Conservation (phyloP, 2,329 filamentous ascomycete genomes). For the Cladosporium sp. region DNA sequence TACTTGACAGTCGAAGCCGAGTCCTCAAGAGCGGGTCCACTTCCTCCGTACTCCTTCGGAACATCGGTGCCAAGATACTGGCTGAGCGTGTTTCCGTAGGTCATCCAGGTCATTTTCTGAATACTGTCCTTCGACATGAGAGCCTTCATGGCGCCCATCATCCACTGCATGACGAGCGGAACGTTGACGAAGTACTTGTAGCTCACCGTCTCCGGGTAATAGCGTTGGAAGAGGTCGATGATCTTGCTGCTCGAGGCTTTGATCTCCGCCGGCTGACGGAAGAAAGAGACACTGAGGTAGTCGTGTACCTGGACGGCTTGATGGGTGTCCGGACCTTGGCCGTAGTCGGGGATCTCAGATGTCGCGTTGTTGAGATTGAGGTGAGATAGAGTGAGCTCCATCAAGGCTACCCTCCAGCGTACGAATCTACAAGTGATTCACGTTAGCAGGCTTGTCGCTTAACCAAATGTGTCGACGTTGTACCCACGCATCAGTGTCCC, state of each 20-base stretch:
- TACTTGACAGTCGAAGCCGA: constrained; percentile 38
- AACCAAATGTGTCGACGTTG: neutral
- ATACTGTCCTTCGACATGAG: constrained; percentile 44
- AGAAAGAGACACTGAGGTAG: constrained; percentile 80
- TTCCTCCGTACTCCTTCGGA: constrained; percentile 74
- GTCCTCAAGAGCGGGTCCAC: constrained; percentile 48
- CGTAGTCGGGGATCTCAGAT: constrained; percentile 62
- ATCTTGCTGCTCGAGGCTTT: constrained; percentile 72
- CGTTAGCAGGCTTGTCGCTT: neutral
- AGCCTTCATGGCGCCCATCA: constrained; percentile 43
- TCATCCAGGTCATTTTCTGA: constrained; percentile 44
- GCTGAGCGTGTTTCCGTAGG: constrained; percentile 59
- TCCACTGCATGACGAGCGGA: constrained; percentile 81
- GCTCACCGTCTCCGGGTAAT: constrained; percentile 82
- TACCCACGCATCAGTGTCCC: constrained; percentile 69
- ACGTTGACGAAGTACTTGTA: constrained; percentile 97
- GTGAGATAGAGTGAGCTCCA: constrained; percentile 76
- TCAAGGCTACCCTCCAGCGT: constrained; percentile 80
- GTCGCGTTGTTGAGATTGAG: constrained; percentile 66
- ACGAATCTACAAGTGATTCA: constrained; percentile 76
- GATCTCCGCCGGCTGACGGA: constrained; percentile 70
- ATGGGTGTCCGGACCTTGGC: constrained; percentile 66
- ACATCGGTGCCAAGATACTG: constrained; percentile 60
- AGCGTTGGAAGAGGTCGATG: constrained; percentile 71
- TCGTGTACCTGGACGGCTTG: constrained; percentile 92